phyloP scores from a whole-genome alignment of 495 filamentous ascomycete genomes.

The Saxophila tyrrhenica region DNA sequence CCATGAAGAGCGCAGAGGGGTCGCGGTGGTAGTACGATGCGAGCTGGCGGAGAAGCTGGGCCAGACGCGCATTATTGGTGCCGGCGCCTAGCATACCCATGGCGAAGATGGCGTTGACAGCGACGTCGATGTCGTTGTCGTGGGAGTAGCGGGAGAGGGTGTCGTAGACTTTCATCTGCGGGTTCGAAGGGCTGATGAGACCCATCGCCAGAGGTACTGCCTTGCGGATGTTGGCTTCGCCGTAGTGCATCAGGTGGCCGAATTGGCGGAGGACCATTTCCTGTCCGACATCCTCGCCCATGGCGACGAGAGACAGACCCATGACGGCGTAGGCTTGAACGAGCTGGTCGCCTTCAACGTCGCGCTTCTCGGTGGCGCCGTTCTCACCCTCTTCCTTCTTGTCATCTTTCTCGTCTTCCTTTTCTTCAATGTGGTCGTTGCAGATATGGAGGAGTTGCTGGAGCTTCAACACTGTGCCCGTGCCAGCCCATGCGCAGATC shows the following conservation, averaged over 20 bases:
- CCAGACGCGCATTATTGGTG: conserved; percentile 94
- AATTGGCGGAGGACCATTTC: conserved; percentile 98
- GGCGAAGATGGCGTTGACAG: conserved; percentile 96
- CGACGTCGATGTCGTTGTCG: conserved; percentile 98
- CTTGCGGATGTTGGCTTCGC: conserved; percentile 89
- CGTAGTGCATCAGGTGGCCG: conserved; percentile 98
- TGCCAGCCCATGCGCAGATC: conserved; percentile 95
- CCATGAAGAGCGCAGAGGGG: conserved; percentile 94
- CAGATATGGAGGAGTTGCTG: conserved; percentile 95
- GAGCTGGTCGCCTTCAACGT: conserved; percentile 58
- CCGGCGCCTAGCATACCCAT: conserved; percentile 96
- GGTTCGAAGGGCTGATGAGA: conserved; percentile 90
- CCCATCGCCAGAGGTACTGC: conserved; percentile 97
- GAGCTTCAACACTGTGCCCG: conserved; percentile 89
- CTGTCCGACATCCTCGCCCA: conserved; percentile 97
- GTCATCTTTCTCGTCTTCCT: conserved; percentile 49
- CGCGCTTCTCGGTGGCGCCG: conserved; percentile 52
- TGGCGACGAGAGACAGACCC: conserved; percentile 84
- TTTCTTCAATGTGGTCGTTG: conserved; percentile 93
- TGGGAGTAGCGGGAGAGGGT: conserved; percentile 96
- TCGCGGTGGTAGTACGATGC: conserved; percentile 97
- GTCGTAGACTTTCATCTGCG: conserved; percentile 99
- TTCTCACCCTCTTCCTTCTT: conserved; percentile 52
- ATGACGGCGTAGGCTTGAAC: conserved; percentile 93
- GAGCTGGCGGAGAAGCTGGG: conserved; percentile 85